Base-by-base conservation (phyloP, 2,329 filamentous ascomycete genomes). In the Penicillium sp. region DNA sequence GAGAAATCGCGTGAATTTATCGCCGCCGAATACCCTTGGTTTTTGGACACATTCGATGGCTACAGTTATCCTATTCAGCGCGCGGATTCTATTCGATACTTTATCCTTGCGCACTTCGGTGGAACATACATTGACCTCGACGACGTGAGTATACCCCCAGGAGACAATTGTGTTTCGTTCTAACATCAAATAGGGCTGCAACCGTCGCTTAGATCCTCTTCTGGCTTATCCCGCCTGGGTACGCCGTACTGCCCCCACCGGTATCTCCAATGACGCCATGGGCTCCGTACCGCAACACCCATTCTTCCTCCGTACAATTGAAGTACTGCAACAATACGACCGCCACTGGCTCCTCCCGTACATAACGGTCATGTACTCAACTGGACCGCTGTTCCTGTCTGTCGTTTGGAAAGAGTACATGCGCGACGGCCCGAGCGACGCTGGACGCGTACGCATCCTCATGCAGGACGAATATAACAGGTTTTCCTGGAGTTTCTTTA, bases 91-190 rank as follows among this genome's bases (percentile, higher is more conserved):
- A 85, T 91, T 60, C 79, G 87, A 44, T 91, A 91, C 71, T 90
- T 91, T 64, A 76, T 89, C 19, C 75, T 93, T 29, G 77, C 82
- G 46, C 80, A 87, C 67, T 90, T 81, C 64, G 87, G 87, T 48
- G 87, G 87, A 35, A 82, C 88, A 49, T 91, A 91, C 68, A 82
- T 91, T 58, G 87, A 93, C 62, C 71, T 91, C 42, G 87, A 93
- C 67, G 82, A 83, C 67, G 78, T 79, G 67, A 39, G 77, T 64
- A 32, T 13, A 40, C 9, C 2, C 15, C 10, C 6, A 15, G 12
- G 10, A 40, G 10, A 17, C 34, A 5, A 2, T 40, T 15, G 4
- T 19, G 8, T 13, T 1, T 2, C 35, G 19, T 41, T 28, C 56
- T 61, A 39, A 61, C 46, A 21, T 12, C 38, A 41, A 42, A 12